phyloP scores from a whole-genome alignment of 2,329 filamentous ascomycete species.

The Daldinia sp. region DNA sequence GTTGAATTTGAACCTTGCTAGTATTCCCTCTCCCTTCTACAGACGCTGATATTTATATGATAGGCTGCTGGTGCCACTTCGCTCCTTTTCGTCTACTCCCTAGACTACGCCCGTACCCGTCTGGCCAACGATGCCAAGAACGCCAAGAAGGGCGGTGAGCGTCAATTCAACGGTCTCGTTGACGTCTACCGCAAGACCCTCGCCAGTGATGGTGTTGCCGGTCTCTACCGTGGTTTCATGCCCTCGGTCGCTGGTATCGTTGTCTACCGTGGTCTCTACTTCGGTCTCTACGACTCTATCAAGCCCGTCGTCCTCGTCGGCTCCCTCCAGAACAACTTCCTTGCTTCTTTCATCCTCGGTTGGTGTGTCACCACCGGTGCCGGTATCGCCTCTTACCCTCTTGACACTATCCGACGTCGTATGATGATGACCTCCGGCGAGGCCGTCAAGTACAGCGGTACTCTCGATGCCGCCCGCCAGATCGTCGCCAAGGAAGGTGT shows the following conservation, averaged over 20 bases:
- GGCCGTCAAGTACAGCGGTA: constrained; percentile 99
- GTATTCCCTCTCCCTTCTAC: neutral
- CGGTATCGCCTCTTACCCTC: constrained; percentile 99
- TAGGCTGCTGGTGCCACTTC: constrained; percentile 98
- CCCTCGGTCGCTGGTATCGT: constrained; percentile 99
- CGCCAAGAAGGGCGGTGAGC: constrained; percentile 94
- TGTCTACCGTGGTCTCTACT: constrained; percentile 99
- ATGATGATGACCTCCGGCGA: constrained; percentile 99
- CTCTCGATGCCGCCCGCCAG: constrained; percentile 93
- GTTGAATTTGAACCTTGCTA: constrained; percentile 49
- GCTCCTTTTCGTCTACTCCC: constrained; percentile 99
- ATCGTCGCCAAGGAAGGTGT: constrained; percentile 98
- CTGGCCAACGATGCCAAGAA: constrained; percentile 99
- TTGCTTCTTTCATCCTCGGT: constrained; percentile 98
- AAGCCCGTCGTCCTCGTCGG: constrained; percentile 98
- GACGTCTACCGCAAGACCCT: constrained; percentile 99
- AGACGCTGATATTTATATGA: constrained; percentile 1
- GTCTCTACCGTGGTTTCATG: constrained; percentile 99
- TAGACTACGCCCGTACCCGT: constrained; percentile 99
- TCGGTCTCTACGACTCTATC: constrained; percentile 99
- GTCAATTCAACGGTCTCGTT: constrained; percentile 99
- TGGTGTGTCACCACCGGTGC: constrained; percentile 99
- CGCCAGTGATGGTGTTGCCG: constrained; percentile 96
- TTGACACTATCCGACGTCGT: constrained; percentile 99
- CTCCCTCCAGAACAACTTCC: constrained; percentile 95